Percentiles rank a stretch among this genome's conserved stretches.
These are phyloP conservation scores for Wakefieldia striispora DNA, from an alignment of 768 basidiomycete genomes.

Conservation along the genomic window DNA sequence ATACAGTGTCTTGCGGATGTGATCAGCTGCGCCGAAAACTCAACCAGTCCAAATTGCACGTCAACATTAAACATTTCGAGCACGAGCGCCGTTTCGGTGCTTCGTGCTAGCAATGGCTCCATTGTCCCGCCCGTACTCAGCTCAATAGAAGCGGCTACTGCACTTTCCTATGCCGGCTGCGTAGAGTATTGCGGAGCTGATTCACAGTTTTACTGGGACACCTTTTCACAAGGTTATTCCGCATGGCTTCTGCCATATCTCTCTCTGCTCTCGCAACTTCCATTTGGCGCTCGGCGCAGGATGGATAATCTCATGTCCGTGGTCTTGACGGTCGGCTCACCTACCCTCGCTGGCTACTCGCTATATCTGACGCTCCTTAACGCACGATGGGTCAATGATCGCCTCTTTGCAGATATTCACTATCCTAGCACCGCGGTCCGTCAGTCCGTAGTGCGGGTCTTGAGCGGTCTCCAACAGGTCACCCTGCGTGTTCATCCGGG, in stretches of 20 bases:
- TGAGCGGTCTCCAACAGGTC: slow-evolving; percentile 43
- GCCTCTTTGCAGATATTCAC: slow-evolving; percentile 27
- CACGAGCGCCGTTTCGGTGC: slow-evolving; percentile 12
- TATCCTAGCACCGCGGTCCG: slow-evolving; percentile 20
- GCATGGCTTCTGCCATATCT: slow-evolving; percentile 50
- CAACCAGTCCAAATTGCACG: slow-evolving; percentile 1
- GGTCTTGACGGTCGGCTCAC: slow-evolving; percentile 44
- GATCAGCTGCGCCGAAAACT: not conserved
- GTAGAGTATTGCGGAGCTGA: slow-evolving; percentile 2
- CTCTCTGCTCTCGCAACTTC: slow-evolving; percentile 48
- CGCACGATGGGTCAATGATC: slow-evolving; percentile 39
- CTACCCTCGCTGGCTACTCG: slow-evolving; percentile 45
- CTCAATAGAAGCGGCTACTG: slow-evolving; percentile 1
- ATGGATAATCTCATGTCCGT: slow-evolving; percentile 43
- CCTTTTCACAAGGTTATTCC: slow-evolving; percentile 36
- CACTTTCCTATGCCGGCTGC: slow-evolving; percentile 10
- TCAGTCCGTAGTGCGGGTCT: slow-evolving; percentile 28
- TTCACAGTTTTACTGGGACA: too few species aligned
- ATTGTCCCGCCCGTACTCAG: not conserved
- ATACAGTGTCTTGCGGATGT: slow-evolving; percentile 11
- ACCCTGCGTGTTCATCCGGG: slow-evolving; percentile 34
- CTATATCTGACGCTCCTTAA: slow-evolving; percentile 43
- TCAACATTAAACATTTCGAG: slow-evolving; percentile 1
- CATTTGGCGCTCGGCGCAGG: slow-evolving; percentile 40
- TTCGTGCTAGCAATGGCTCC: slow-evolving; percentile 10